These are phyloP conservation scores for Fusarium brachygibbosum DNA, from an alignment of 2,329 filamentous ascomycete genomes.

Conservation along the genomic window DNA sequence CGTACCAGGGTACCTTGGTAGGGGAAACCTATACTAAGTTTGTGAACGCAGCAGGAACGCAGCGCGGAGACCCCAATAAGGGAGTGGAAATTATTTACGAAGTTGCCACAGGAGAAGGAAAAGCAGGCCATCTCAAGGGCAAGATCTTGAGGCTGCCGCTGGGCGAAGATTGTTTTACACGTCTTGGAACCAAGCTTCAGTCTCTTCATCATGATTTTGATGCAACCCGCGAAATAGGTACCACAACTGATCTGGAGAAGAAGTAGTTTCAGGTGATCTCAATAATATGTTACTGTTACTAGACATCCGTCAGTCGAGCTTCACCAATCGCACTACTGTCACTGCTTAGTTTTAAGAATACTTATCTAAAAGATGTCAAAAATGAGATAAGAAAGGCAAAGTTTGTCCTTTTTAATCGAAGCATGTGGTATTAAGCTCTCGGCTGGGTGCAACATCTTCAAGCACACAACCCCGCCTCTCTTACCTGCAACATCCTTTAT, in stretches of 20 bases:
- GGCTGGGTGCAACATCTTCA: not conserved
- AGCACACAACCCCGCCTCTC: not conserved
- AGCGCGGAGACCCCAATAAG: conserved; percentile 58
- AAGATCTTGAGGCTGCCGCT: conserved; percentile 53
- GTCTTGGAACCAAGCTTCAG: conserved; percentile 47
- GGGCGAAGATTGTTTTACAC: conserved; percentile 52
- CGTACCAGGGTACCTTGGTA: conserved; percentile 51
- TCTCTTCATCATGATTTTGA: conserved; percentile 35
- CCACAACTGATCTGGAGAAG: conserved; percentile 19
- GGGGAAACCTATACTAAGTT: conserved; percentile 46
- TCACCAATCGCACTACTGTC: not conserved
- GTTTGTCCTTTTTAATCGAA: too few relatives aligned
- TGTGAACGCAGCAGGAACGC: conserved; percentile 49
- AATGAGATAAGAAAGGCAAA: too few relatives aligned
- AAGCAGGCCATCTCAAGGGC: conserved; percentile 47
- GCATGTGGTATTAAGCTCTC: not conserved
- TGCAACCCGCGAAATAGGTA: conserved; percentile 22
- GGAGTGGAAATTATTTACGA: conserved; percentile 56
- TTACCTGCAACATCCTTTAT: not conserved
- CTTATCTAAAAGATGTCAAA: too few relatives aligned
- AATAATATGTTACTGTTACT: too few relatives aligned
- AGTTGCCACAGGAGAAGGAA: conserved; percentile 51
- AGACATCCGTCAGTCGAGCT: not conserved
- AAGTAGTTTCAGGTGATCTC: not conserved
- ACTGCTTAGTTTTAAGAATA: not conserved